phyloP scores from a whole-genome alignment of 140 eudicot species.

The Senecio squalidus region DNA sequence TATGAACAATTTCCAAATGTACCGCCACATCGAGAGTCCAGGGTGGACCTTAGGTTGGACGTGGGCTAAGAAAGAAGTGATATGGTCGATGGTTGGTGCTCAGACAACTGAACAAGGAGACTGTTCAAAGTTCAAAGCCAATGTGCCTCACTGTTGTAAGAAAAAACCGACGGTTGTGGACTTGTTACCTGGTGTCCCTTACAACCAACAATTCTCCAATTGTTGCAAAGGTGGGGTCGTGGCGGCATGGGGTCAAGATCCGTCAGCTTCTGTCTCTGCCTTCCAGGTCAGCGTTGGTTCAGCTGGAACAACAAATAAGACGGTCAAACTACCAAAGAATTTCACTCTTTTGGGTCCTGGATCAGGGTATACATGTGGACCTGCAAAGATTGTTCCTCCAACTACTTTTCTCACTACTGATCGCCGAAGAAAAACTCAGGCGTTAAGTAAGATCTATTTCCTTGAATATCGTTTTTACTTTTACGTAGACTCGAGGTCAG shows the following conservation, averaged over 20 bases:
- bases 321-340: slow-evolving; percentile 68
- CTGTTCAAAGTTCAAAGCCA: slow-evolving; percentile 80
- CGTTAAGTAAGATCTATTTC: slow-evolving; percentile 47
- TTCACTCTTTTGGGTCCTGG: slow-evolving; percentile 79
- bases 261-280: slow-evolving; percentile 48
- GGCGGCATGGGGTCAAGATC: slow-evolving; percentile 76
- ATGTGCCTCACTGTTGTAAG: slow-evolving; percentile 76
- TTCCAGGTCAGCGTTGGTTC: slow-evolving; percentile 75
- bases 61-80: slow-evolving; percentile 86
- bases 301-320: slow-evolving; percentile 71
- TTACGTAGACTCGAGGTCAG: slow-evolving; percentile 5
- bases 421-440: slow-evolving; percentile 70
- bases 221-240: slow-evolving; percentile 84
- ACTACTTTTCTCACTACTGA: slow-evolving; percentile 59
- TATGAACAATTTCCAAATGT: slow-evolving; percentile 75
- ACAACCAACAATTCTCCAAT: slow-evolving; percentile 68
- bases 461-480: slow-evolving; percentile 7
- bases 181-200: slow-evolving; percentile 65
- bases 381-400: slow-evolving; percentile 67
- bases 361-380: slow-evolving; percentile 84
- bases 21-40: slow-evolving; percentile 64
- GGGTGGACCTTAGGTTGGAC: slow-evolving; percentile 93
- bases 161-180: slow-evolving; percentile 70
- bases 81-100: slow-evolving; percentile 81
- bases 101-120: slow-evolving; percentile 87